Evolutionary conservation across 2,329 filamentous ascomycete genomes (phyloP), one percentile per base, ranked within the genome.

Genomic region (Lomentospora prolificans): DNA sequence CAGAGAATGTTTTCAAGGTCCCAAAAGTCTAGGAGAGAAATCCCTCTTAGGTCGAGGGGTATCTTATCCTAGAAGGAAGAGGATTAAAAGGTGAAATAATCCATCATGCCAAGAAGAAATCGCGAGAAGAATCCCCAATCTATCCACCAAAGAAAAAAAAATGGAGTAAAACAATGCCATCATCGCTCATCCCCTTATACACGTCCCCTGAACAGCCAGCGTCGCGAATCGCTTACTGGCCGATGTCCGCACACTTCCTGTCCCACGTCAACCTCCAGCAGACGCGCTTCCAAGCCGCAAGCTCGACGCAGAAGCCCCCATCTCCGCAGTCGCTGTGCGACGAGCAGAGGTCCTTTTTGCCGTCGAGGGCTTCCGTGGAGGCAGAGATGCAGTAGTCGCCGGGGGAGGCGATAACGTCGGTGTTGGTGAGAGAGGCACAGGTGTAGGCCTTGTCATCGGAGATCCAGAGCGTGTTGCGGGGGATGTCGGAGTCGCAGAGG

Each of bases 401-500:
- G 19, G 51, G 7, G 17, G 31, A 25, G n/a, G 31, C 51, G 39
- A 31, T 22, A 14, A 24, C n/a, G 25, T 24, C 14, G 25, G 31
- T 19, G 39, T 30, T 19, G 12, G 12, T 10, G 9, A 48, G 9
- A 3, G 36, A 12, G 9, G 52, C 52, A 39, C 52, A 55, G 39
- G 52, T 39, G 52, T 48, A 55, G 24, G 52, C 52, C 31, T 24
- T 48, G 24, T 46, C 39, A 10, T 17, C 52, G 36, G 39, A 41
- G 52, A 55, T 46, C 52, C 52, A 55, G 39, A 55, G 52, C 6
- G 52, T 55, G 52, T 22, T 14, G 52, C 25, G 24, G 24, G 52
- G 39, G 39, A 39, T 39, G 39, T 17, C 36, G 52, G 39, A 9
- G 33, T 41, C 24, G 52, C 52, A 55, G 52, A 44, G 33, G 51